These are phyloP conservation scores for Rhynchospora pubera DNA, from an alignment of 176 grass and related monocot species.

Conservation along the genomic window DNA sequence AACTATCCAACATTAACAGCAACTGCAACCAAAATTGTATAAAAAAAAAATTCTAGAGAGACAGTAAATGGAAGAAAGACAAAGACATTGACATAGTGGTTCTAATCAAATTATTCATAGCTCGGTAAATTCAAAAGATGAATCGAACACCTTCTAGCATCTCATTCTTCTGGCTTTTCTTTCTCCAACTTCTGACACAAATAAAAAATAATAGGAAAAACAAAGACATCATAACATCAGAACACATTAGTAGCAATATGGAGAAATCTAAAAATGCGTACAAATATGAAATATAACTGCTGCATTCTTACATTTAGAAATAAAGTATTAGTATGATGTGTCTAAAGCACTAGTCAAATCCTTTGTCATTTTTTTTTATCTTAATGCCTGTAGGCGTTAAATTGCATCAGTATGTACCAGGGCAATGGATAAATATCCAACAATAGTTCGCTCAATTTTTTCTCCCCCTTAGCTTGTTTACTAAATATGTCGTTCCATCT, in stretches of 20 bases:
- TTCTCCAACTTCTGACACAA: constrained; percentile 15
- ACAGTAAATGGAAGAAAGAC: background rate
- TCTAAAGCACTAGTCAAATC: background rate
- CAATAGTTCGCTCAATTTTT: too few species aligned
- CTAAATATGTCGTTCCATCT: background rate
- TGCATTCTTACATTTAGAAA: background rate
- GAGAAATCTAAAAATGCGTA: background rate
- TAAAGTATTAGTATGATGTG: background rate
- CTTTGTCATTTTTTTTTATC: too few species aligned
- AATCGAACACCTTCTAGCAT: background rate
- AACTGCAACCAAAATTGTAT: constrained; percentile 3
- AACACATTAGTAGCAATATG: background rate
- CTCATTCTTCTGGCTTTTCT: constrained; percentile 20
- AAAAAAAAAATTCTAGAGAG: constrained; percentile 4
- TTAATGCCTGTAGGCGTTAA: too few species aligned
- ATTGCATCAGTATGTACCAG: too few species aligned
- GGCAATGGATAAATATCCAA: too few species aligned
- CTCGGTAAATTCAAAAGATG: background rate
- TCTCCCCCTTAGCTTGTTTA: too few species aligned
- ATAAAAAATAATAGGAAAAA: background rate
- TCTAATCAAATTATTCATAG: background rate
- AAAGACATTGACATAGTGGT: background rate
- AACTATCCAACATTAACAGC: background rate
- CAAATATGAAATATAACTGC: background rate
- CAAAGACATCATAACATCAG: background rate